Percentiles rank a stretch among this genome's conserved stretches.
These are phyloP conservation scores for Chrysoporthe austroafricana DNA, from an alignment of 2,329 filamentous ascomycete genomes.

Conservation along the genomic window DNA sequence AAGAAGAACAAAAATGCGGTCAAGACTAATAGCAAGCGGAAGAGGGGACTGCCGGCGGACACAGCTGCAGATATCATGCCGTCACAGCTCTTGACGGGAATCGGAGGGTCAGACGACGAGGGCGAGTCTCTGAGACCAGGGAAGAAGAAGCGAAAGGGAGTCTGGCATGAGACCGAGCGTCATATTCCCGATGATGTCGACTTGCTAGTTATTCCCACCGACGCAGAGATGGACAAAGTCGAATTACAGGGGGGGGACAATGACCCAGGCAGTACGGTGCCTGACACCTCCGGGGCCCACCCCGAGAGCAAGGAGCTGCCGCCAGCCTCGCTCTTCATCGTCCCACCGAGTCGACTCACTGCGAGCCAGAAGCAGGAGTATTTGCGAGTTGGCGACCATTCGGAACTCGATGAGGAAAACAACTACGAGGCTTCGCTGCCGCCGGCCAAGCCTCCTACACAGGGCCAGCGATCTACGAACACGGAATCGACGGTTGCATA, in stretches of 20 bases:
- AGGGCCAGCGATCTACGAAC: slow-evolving; percentile 18
- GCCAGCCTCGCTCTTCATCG: slow-evolving; percentile 39
- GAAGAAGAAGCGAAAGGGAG: slow-evolving; percentile 19
- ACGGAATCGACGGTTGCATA: slow-evolving; percentile 42
- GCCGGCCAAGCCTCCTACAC: slow-evolving; percentile 14
- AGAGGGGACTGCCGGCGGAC: slow-evolving; percentile 16
- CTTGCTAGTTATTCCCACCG: slow-evolving; percentile 30
- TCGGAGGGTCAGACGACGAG: neutral
- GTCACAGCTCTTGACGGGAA: slow-evolving; percentile 1
- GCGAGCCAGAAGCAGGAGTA: slow-evolving; percentile 45
- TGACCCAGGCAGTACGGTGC: slow-evolving; percentile 9
- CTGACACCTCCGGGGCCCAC: slow-evolving; percentile 17
- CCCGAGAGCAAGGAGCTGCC: neutral
- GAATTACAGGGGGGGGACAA: slow-evolving; percentile 26
- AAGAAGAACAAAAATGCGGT: slow-evolving; percentile 8
- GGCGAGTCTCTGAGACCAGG: slow-evolving; percentile 20
- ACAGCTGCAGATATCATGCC: slow-evolving; percentile 5
- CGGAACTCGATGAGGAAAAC: slow-evolving; percentile 25
- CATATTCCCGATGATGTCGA: slow-evolving; percentile 31
- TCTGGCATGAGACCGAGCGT: neutral
- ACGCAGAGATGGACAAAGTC: slow-evolving; percentile 16
- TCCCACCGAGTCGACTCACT: slow-evolving; percentile 39
- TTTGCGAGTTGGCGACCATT: slow-evolving; percentile 34
- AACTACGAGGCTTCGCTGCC: slow-evolving; percentile 23
- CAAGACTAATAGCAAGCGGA: slow-evolving; percentile 30